These are phyloP conservation scores for Gossypium lobatum DNA, from an alignment of 441 rosid genomes.

Conservation along the genomic window DNA sequence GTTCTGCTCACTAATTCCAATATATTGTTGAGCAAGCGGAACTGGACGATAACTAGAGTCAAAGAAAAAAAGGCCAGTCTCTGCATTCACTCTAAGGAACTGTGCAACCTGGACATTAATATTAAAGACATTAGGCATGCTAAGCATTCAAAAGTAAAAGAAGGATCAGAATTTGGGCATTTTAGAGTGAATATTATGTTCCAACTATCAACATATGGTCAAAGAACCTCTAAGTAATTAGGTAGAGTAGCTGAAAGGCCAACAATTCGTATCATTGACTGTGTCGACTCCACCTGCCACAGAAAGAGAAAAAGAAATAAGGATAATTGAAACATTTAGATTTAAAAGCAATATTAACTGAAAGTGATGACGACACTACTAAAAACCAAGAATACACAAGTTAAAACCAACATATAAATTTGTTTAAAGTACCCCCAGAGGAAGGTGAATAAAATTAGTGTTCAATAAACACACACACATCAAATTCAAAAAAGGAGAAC, in stretches of 20 bases:
- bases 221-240: conserved; percentile 78
- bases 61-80: conserved; percentile 89
- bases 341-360: neutral
- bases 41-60: conserved; percentile 99
- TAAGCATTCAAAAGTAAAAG: neutral
- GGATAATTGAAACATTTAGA: neutral
- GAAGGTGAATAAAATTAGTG: neutral
- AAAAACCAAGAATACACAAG: neutral
- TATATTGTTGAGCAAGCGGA: conserved; percentile 96
- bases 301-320: conserved; percentile 12
- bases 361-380: neutral
- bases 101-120: conserved; percentile 75
- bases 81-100: conserved; percentile 89
- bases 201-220: neutral
- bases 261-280: conserved; percentile 95
- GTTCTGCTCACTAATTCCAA: conserved; percentile 94
- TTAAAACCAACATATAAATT: neutral
- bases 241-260: conserved; percentile 99
- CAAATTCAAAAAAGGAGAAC: neutral
- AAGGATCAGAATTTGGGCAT: neutral
- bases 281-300: conserved; percentile 92
- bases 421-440: neutral
- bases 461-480: neutral
- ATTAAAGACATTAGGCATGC: conserved; percentile 14
- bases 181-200: conserved; percentile 4